These are phyloP conservation scores for Kandelia obovata DNA, from an alignment of 345 rosid species.

Conservation along the genomic window DNA sequence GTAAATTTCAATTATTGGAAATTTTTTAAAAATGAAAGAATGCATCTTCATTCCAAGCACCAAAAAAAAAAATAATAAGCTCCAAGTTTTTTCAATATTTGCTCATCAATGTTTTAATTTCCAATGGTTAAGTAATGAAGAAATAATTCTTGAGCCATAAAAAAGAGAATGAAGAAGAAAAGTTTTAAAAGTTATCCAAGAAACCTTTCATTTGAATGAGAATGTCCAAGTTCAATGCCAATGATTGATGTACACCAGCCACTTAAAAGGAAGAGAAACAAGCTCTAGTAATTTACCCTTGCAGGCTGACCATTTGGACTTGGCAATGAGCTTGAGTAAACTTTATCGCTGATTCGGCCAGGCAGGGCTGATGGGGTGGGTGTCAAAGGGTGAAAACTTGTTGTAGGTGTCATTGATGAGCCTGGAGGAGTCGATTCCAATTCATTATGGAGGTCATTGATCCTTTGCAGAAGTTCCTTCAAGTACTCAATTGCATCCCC, in stretches of 20 bases:
- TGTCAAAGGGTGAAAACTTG: conserved; percentile 79
- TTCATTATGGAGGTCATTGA: conserved; percentile 87
- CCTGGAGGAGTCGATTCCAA: conserved; percentile 76
- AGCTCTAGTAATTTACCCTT: conserved; percentile 44
- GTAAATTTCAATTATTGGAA: not conserved
- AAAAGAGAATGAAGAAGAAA: not conserved
- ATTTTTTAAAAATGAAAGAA: not conserved
- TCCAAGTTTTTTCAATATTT: not conserved
- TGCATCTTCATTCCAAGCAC: not conserved
- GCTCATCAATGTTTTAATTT: not conserved
- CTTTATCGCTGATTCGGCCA: conserved; percentile 75
- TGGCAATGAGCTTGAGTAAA: conserved; percentile 60
- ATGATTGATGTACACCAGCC: too few species aligned
- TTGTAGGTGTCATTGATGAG: conserved; percentile 54
- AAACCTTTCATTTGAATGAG: too few species aligned
- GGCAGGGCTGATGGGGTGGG: conserved; percentile 86
- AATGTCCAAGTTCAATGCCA: too few species aligned
- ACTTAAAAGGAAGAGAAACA: not conserved
- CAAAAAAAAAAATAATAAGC: not conserved
- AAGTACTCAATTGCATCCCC: conserved; percentile 97
- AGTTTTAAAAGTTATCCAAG: not conserved
- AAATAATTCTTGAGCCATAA: not conserved
- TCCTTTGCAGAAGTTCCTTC: conserved; percentile 93
- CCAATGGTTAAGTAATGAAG: not conserved
- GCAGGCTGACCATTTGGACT: conserved; percentile 87